Base-by-base conservation (phyloP, 805 yeast species). In the Nakazawaea anatomiae region DNA sequence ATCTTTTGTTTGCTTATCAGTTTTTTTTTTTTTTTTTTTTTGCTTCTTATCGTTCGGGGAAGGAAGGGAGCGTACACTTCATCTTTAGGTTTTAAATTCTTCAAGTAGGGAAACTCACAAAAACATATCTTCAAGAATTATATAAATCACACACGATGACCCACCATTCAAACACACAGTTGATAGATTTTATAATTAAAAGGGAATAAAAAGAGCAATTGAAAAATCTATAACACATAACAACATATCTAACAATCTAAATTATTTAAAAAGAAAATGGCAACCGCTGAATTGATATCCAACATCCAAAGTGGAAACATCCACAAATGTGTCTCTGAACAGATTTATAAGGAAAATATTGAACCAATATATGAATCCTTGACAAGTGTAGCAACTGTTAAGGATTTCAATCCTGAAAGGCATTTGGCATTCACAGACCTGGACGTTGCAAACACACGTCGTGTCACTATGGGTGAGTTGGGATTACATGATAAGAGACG, bases 401-500 rank as follows among this genome's bases (percentile, higher is more conserved):
- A 65, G 11, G 47, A 55, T 31, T 74, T 74, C 52, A 74, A 72
- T 48, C 73, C 75, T 9, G 52, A 56, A n/a, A 61, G 53, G 48
- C 78, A 74, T 58, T 55, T 74, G 38, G 62, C 67, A 8, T 70
- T 67, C 58, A 66, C 66, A 11, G 66, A 66, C 51, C 72, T 68
- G 41, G 58, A 61, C 48, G 67, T 62, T 42, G 59, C 65, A 14
- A 64, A 61, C 44, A 68, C 71, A 34, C 64, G 69, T 54, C 65
- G 72, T 55, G 60, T 69, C 40, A 73, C 78, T 7, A 71, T 80
- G 73, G 74, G 67, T 44, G 83, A 80, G 53, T 67, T 81, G 51
- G 81, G 80, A 0, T 62, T 74, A 51, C 58, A 72, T 41, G 62
- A 67, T 55, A 69, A 70, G 41, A 65, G 70, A 52, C 82, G 78